Evolutionary conservation across 1,284 basidiomycete genomes (phyloP), one percentile per base, ranked within the genome.

Genomic region (Lentinus polychrous): DNA sequence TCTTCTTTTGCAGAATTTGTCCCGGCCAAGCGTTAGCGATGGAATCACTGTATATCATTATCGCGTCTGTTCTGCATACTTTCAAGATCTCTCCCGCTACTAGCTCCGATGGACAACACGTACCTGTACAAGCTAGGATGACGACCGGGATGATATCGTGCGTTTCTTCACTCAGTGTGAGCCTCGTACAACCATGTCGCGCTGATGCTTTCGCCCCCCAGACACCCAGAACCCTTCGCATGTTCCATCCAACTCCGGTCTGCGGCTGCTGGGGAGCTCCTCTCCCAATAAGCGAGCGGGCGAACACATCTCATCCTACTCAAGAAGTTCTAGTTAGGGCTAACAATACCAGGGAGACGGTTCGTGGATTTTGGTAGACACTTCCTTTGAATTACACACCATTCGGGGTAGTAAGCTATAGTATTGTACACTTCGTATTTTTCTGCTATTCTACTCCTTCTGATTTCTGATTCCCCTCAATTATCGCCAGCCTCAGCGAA

Each of bases 401-500:
- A 34, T 34, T 34, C 33, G n/a, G n/a, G n/a, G n/a, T n/a, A n/a
- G n/a, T n/a, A n/a, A n/a, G 8, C n/a, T 34, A 34, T 34, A 34
- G 33, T 10, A 8, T 10, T 34, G 10, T 34, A 34, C n/a, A 34
- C 10, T 34, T 10, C 8, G 33, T 34, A 34, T 34, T 34, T n/a
- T 34, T n/a, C 8, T 34, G 10, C 33, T 34, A 34, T 10, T 34
- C 10, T n/a, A 34, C 33, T 34, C 8, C 33, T 10, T n/a, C 33
- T 34, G 33, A 8, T 10, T 10, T 38, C 37, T 15, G 20, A 40
- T 8, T 40, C 39, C 39, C 39, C 18, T 22, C 23, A 11, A 18
- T 37, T 22, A 11, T 35, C 43, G 27, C 12, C 24, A 31, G 22
- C 20, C 2, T 35, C 45, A 14, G 60, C 59, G 47, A 65, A 62